phyloP scores from a whole-genome alignment of 2,329 filamentous ascomycete genomes.

The Leptodontidium sp. region DNA sequence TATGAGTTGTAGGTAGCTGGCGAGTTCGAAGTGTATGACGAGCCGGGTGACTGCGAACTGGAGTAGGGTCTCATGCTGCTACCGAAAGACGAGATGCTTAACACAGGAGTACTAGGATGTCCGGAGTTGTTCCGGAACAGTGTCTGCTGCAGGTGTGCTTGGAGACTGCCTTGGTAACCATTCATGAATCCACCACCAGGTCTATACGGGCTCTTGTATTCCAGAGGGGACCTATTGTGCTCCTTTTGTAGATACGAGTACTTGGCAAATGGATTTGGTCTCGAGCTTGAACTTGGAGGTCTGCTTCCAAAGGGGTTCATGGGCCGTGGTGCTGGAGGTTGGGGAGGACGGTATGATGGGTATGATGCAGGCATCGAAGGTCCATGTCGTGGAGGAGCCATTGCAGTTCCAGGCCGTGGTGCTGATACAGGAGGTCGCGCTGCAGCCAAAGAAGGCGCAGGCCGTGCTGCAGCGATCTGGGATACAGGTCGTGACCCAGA shows the following conservation, averaged over 20 bases:
- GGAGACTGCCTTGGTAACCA: slow-evolving; percentile 60
- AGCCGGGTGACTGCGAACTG: slow-evolving; percentile 16
- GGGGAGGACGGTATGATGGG: slow-evolving; percentile 33
- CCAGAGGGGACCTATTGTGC: slow-evolving; percentile 64
- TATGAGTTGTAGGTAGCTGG: slow-evolving; percentile 17
- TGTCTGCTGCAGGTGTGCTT: slow-evolving; percentile 43
- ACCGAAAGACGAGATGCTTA: slow-evolving; percentile 30
- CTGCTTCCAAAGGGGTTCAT: slow-evolving; percentile 42
- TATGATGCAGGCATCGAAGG: slow-evolving; percentile 19
- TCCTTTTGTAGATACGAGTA: slow-evolving; percentile 65
- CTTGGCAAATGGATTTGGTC: slow-evolving; percentile 44
- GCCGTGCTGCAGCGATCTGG: neutral
- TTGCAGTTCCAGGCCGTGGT: slow-evolving; percentile 5
- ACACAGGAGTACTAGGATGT: slow-evolving; percentile 10
- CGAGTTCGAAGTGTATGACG: slow-evolving; percentile 23
- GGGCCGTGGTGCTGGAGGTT: slow-evolving; percentile 28
- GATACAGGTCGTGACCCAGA: slow-evolving; percentile 6
- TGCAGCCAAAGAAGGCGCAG: neutral
- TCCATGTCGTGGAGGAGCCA: slow-evolving; percentile 9
- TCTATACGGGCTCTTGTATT: slow-evolving; percentile 68
- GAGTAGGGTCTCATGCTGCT: slow-evolving; percentile 28
- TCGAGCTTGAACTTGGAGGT: slow-evolving; percentile 28
- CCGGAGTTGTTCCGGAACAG: slow-evolving; percentile 39
- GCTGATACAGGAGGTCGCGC: neutral
- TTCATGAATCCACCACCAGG: slow-evolving; percentile 65